Conservation (phyloP, 1,139 yeast species). For the Candida frijolesensis region DNA sequence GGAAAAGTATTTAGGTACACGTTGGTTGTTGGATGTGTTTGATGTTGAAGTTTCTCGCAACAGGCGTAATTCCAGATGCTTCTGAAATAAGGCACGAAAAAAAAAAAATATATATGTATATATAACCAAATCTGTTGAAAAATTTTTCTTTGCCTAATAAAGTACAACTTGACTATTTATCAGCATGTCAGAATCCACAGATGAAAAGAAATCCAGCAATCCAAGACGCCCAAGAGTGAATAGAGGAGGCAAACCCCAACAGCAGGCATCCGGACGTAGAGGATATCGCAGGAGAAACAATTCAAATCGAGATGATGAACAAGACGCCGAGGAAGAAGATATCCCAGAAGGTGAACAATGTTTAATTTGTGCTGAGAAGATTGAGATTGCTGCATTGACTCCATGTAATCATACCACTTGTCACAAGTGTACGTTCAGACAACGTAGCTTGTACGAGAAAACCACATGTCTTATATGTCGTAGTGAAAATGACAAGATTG, state of each 20-base stretch:
- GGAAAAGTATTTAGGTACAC: not conserved
- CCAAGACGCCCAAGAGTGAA: conserved; percentile 21
- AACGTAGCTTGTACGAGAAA: conserved; percentile 78
- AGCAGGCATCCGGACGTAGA: conserved; percentile 3
- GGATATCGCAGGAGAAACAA: conserved; percentile 22
- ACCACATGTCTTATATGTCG: conserved; percentile 81
- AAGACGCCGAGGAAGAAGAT: conserved; percentile 29
- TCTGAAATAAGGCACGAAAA: too few relatives aligned
- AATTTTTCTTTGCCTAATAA: too few relatives aligned
- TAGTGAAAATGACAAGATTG: conserved; percentile 60
- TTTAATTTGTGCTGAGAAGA: conserved; percentile 80
- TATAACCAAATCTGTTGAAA: too few relatives aligned
- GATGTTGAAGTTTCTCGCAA: too few relatives aligned
- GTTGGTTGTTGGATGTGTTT: too few relatives aligned
- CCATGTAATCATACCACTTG: conserved; percentile 89
- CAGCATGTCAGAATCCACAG: not conserved
- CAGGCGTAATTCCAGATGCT: too few relatives aligned
- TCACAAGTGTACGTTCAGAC: conserved; percentile 79
- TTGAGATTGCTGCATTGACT: conserved; percentile 65
- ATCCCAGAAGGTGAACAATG: conserved; percentile 49
- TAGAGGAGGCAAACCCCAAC: conserved; percentile 17
- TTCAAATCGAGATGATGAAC: conserved; percentile 8
- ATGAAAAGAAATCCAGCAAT: conserved; percentile 1
- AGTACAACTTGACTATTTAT: too few relatives aligned
- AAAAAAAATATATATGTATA: too few relatives aligned